These are phyloP conservation scores for Colletotrichum higginsianum DNA, from an alignment of 2,329 filamentous ascomycete species.

Conservation along the genomic window DNA sequence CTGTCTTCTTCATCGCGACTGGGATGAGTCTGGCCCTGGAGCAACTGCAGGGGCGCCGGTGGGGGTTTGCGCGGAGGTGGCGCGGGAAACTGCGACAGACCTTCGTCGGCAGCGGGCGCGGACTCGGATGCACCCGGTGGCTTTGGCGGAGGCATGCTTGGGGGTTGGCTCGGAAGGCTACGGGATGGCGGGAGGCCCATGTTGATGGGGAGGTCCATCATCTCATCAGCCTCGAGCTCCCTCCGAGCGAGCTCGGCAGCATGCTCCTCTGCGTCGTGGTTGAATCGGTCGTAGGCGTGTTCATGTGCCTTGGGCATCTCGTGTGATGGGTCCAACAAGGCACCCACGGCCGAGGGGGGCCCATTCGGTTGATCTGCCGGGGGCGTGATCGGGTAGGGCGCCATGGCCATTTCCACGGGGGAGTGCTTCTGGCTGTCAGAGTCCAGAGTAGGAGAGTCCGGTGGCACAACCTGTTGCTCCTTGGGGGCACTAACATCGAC, in stretches of 20 bases:
- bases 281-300: conserved; percentile 70
- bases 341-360: conserved; percentile 61
- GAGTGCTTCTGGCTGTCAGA: conserved; percentile 68
- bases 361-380: conserved; percentile 66
- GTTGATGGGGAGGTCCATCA: conserved; percentile 66
- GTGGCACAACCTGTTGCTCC: conserved; percentile 53
- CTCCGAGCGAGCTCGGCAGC: conserved; percentile 62
- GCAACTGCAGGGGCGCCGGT: conserved; percentile 82
- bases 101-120: conserved; percentile 61
- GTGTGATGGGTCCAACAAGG: conserved; percentile 70
- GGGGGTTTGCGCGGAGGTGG: conserved; percentile 84
- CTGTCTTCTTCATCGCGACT: conserved; percentile 73
- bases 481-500: conserved; percentile 50
- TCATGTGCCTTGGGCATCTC: conserved; percentile 74
- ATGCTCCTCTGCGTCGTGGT: conserved; percentile 68
- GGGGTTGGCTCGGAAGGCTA: conserved; percentile 67
- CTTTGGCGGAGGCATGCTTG: conserved; percentile 67
- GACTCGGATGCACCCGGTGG: conserved; percentile 62
- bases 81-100: conserved; percentile 66
- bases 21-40: conserved; percentile 64
- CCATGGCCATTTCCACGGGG: conserved; percentile 71
- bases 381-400: conserved; percentile 76
- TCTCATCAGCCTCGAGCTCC: conserved; percentile 58
- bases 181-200: conserved; percentile 69
- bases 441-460: conserved; percentile 65